Base-by-base conservation (phyloP, 106 monocot species). In the Alisma plantagoaquatica region DNA sequence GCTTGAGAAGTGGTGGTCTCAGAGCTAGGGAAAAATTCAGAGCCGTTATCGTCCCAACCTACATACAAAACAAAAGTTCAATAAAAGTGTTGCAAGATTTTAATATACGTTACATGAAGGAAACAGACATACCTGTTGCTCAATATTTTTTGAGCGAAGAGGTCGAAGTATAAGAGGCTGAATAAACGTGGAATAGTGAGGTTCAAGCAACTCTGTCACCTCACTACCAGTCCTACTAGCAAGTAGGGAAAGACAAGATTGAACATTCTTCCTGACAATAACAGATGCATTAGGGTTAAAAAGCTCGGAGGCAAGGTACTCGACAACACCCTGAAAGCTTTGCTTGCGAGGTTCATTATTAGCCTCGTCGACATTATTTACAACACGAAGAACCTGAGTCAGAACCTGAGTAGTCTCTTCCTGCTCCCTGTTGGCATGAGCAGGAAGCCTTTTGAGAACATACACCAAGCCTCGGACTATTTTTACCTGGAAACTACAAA, bases 91-190 rank as follows among this genome's bases (percentile, higher is more conserved):
- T 16, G 16, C 49, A 12, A 32, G 27, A 12, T 23, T 25, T 45
- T 32, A 49, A 51, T n/a, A 45, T 45, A 46, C 29, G n/a, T n/a
- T n/a, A n/a, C n/a, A n/a, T n/a, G n/a, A n/a, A n/a, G n/a, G n/a
- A n/a, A n/a, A n/a, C n/a, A n/a, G n/a, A n/a, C n/a, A n/a, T 78
- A 98, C 98, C 79, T 98, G 98, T 59, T 98, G 98, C 46, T 98
- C 98, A 26, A 98, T 72, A 70, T 90, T 86, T 49, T 84, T 98
- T 11, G 73, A 55, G 26, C 98, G 81, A 3, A 98, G 61, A 10
- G 98, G 76, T 35, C 98, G 70, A 51, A 72, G 59, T 51, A 98
- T 86, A 15, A 98, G 90, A 72, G 98, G 98, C 51, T 90, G 84
- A 71, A 98, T 82, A 35, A 98, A 55, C 31, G 90, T 90, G n/a